Conservation (phyloP, 306 rosid genomes). For the Dicorynia guianensis region DNA sequence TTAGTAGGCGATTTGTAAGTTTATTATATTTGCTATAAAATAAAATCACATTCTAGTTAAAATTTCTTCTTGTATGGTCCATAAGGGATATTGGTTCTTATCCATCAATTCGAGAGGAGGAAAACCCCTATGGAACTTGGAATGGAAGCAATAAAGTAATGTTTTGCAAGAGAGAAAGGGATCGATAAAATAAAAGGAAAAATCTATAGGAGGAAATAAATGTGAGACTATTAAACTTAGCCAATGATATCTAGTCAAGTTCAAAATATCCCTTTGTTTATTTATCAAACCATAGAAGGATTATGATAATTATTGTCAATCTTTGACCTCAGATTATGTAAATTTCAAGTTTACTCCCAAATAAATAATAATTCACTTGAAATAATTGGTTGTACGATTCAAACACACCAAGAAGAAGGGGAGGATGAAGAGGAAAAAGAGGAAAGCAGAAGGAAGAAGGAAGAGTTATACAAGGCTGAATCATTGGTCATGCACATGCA, state of each 20-base stretch:
- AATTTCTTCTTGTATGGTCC: background rate
- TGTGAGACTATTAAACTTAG: background rate
- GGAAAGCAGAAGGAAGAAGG: conserved; percentile 23
- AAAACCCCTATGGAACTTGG: no score
- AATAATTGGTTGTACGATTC: conserved; percentile 26
- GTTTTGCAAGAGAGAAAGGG: background rate
- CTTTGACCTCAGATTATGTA: background rate
- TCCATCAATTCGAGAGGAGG: background rate
- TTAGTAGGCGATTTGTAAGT: no score
- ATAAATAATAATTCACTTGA: conserved; percentile 12
- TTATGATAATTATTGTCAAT: conserved; percentile 8
- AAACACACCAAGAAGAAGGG: background rate
- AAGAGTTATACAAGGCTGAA: conserved; percentile 33
- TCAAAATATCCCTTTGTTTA: conserved; percentile 32
- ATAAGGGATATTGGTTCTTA: no score
- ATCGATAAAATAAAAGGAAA: conserved; percentile 6
- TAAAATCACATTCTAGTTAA: background rate
- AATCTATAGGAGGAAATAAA: background rate
- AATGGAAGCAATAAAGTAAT: background rate
- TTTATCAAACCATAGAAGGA: background rate
- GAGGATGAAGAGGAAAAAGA: background rate
- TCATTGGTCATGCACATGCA: conserved; percentile 27
- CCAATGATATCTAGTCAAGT: conserved; percentile 32
- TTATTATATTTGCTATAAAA: no score
- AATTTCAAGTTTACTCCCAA: background rate